Conservation (phyloP, 257 asterid genomes). For the Haberlea rhodopensis region DNA sequence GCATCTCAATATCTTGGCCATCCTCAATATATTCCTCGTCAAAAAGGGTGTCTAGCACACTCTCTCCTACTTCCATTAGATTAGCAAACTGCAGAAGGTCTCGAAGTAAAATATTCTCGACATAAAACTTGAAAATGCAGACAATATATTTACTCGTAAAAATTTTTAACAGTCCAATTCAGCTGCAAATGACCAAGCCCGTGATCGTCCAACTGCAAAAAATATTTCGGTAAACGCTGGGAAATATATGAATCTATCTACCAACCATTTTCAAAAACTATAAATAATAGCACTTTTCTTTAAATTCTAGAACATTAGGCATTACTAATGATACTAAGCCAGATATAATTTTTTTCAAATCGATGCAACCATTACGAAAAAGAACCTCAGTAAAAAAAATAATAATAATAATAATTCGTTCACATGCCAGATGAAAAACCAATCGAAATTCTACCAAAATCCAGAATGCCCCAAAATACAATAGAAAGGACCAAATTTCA, state of each 20-base stretch:
- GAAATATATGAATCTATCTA: no score
- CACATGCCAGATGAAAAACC: no score
- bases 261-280: no score
- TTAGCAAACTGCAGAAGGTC: constrained; percentile 23
- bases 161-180: no score
- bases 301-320: neutral
- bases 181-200: no score
- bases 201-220: no score
- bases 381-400: no score
- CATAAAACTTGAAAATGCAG: neutral
- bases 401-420: no score
- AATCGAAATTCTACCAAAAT: neutral
- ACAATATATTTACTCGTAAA: neutral
- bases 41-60: constrained; percentile 49
- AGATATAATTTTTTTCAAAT: neutral
- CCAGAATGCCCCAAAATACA: neutral
- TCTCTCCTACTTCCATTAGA: constrained; percentile 59
- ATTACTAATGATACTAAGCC: neutral
- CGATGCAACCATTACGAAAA: neutral
- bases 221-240: no score
- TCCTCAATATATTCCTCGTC: constrained; percentile 53
- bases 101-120: constrained; percentile 21
- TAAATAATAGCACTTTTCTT: neutral
- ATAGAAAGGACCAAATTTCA: neutral
- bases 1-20: constrained; percentile 70